Evolutionary conservation across 2,329 filamentous ascomycete species (phyloP).

Genomic region (Neoarthrinium moseri): DNA sequence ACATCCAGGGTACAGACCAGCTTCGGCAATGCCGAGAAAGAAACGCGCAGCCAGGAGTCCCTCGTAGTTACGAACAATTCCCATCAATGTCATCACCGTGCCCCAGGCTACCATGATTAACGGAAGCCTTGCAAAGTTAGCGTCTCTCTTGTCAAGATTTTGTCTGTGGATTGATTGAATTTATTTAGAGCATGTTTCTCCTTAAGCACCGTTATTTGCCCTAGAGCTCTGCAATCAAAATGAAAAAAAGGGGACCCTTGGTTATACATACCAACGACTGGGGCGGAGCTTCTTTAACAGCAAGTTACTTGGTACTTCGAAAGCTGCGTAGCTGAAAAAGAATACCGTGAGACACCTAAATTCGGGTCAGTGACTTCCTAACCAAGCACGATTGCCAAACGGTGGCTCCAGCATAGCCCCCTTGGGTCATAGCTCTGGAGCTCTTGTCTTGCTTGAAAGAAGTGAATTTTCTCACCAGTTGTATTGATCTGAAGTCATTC

Average conservation of each 20-base stretch:
- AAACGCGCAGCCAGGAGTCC: conserved; percentile 52
- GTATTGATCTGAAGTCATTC: conserved; percentile 66
- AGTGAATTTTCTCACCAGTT: no score
- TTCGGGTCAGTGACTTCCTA: no score
- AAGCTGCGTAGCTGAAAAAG: conserved; percentile 77
- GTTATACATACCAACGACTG: conserved; percentile 71
- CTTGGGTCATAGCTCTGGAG: no score
- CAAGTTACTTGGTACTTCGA: conserved; percentile 76
- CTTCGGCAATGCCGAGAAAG: conserved; percentile 35
- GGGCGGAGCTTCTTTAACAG: conserved; percentile 73
- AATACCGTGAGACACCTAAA: conserved; percentile 69
- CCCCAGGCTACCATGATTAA: conserved; percentile 60
- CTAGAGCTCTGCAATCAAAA: conserved; percentile 65
- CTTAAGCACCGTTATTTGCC: no score
- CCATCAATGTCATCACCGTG: conserved; percentile 49
- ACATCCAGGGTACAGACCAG: conserved; percentile 31
- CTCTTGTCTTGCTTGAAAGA: no score
- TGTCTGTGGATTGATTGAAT: no score
- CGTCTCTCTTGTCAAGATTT: neutral
- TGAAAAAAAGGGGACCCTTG: conserved; percentile 70
- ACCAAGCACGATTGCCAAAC: no score
- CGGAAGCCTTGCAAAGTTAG: conserved; percentile 6
- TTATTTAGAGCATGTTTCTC: no score
- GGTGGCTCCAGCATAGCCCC: no score
- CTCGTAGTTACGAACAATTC: conserved; percentile 46